These are phyloP conservation scores for Zangia roseola DNA, from an alignment of 768 basidiomycete genomes.

Conservation along the genomic window DNA sequence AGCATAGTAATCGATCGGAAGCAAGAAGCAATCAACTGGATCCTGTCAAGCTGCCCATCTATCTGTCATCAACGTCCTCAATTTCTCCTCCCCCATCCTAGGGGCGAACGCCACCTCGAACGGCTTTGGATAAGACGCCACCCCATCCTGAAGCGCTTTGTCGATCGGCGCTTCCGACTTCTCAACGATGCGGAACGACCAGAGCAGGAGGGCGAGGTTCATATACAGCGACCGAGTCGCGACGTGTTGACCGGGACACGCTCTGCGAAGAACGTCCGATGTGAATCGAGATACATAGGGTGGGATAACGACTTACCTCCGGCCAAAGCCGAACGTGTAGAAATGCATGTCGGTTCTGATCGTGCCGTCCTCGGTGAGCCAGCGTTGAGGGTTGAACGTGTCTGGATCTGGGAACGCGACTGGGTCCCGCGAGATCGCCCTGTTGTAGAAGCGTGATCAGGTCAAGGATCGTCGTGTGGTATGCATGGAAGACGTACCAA, in stretches of 20 bases:
- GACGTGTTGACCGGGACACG: conserved; percentile 58
- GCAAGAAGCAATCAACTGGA: too few species aligned
- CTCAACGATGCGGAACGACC: conserved; percentile 54
- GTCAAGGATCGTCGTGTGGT: too few species aligned
- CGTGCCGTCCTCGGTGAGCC: conserved; percentile 3
- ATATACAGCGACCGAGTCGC: conserved; percentile 51
- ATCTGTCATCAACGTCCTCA: conserved; percentile 7
- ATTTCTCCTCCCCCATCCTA: conserved; percentile 19
- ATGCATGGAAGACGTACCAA: conserved; percentile 9
- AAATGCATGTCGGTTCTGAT: background rate
- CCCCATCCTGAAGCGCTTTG: conserved; percentile 47
- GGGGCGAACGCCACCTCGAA: conserved; percentile 57
- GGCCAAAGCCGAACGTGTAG: conserved; percentile 3
- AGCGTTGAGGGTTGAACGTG: conserved; percentile 6
- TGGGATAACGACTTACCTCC: background rate
- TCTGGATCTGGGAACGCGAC: conserved; percentile 14
- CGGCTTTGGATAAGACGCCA: conserved; percentile 56
- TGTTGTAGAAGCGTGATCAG: background rate
- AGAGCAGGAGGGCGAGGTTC: conserved; percentile 56
- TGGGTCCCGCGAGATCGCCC: conserved; percentile 15
- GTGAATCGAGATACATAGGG: background rate
- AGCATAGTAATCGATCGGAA: too few species aligned
- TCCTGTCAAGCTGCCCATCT: too few species aligned
- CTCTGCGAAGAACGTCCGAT: conserved; percentile 31
- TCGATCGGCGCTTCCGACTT: conserved; percentile 54